Evolutionary conservation across 208 protist species (phyloP), one percentile per base, ranked within the genome.

Genomic region (Phytomonas francai): DNA sequence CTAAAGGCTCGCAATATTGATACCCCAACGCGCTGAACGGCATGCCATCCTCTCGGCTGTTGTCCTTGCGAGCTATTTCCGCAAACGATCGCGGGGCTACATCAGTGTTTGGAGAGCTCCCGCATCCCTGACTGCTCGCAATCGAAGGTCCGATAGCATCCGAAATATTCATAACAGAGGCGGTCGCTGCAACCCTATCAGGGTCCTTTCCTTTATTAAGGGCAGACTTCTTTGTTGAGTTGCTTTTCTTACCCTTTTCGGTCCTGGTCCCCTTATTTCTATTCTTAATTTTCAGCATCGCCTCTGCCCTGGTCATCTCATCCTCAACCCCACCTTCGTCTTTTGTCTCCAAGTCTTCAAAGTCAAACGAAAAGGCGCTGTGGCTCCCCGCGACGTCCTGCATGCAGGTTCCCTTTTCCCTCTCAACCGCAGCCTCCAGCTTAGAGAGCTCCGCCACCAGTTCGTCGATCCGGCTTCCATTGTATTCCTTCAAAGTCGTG

Each of bases 401-500:
- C 28, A 45, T 49, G 7, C 36, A 31, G 7, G 63, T 64, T 2
- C 73, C 69, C 36, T 68, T 70, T 39, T 62, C 25, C 61, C 70
- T 63, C 64, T 70, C 57, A 19, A 63, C 69, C 49, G 45, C 60
- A 28, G 36, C 12, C 65, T 79, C 76, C n/a, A 89, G 65, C 59
- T 70, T 67, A 19, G 49, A 65, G 34, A 85, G 42, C 34, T 77
- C 57, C 19, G 2, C 29, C 0, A 66, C 70, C 66, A 94, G 63
- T 31, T 67, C 29, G 19, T 84, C 74, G 0, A 87, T 74, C 63
- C 87, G 83, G n/a, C 73, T 72, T 6, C 89, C 89, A 59, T 70
- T 82, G 72, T 88, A 86, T 14, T 60, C 39, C 8, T 51, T 45
- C 14, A 94, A 75, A 12, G 57, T 49, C 31, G 59, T 27, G 0